A percentile compares a stretch with the other conserved stretches of the same genome.
These are phyloP conservation scores for Mycena leptocephala DNA, from an alignment of 768 basidiomycete genomes.

Conservation along the genomic window DNA sequence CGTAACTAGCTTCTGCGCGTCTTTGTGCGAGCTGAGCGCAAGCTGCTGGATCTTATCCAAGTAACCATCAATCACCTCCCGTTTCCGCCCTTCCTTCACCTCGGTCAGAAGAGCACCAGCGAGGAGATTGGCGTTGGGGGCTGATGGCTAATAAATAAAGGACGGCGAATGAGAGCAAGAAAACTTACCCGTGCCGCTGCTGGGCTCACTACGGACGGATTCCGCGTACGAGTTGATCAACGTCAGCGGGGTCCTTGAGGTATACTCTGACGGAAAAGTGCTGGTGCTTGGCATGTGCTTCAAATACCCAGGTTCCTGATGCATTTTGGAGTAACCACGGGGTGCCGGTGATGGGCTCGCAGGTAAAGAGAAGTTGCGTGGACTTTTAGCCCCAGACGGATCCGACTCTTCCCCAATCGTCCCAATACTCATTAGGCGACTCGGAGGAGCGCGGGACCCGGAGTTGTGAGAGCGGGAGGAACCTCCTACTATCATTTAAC, in stretches of 20 bases:
- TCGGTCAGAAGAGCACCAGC: conserved; percentile 44
- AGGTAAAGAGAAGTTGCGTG: not conserved
- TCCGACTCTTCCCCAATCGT: conserved; percentile 30
- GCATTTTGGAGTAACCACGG: conserved; percentile 3
- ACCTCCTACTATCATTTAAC: conserved; percentile 1
- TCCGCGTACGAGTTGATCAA: conserved; percentile 20
- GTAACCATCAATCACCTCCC: conserved; percentile 40
- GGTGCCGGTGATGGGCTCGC: conserved; percentile 10
- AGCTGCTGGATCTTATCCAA: conserved; percentile 39
- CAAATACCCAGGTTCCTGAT: not conserved
- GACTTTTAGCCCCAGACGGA: not conserved
- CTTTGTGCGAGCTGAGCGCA: conserved; percentile 41
- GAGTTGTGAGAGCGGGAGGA: conserved; percentile 33
- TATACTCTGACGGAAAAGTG: conserved; percentile 24
- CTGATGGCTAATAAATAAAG: not conserved
- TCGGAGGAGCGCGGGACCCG: conserved; percentile 10
- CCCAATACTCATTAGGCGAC: conserved; percentile 7
- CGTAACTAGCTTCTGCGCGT: conserved; percentile 45
- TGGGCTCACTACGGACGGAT: conserved; percentile 30
- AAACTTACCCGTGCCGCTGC: conserved; percentile 23
- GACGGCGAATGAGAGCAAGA: not conserved
- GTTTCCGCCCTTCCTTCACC: conserved; percentile 39
- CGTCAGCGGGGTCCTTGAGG: not conserved
- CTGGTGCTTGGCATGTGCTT: conserved; percentile 15
- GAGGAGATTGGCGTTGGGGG: conserved; percentile 42